Evolutionary conservation across 2,329 filamentous ascomycete species (phyloP), one percentile per base, ranked within the genome.

Genomic region (Reticulascus tulasneorum): DNA sequence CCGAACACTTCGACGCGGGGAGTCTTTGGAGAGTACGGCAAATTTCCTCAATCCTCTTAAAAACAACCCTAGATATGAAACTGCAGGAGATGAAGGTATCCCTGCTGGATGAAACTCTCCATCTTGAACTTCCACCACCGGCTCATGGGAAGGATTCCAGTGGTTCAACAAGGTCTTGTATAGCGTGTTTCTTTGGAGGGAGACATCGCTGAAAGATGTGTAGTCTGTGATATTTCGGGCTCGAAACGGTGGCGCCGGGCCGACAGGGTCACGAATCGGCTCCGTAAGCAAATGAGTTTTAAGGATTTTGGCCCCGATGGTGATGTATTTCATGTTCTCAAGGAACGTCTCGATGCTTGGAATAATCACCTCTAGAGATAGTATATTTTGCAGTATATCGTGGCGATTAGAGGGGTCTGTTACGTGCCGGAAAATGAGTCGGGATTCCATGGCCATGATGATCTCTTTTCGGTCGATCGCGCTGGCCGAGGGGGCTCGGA

Each of bases 281-380:
- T 18, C 27, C 9, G 20, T 11, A 12, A 12, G n/a, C 13, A 33
- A 18, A 18, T 33, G 15, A 9, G 30, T 22, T 18, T 33, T 33
- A 7, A 33, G 22, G 11, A 33, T 33, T 13, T 22, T 33, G 12
- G 30, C 30, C 11, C 30, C 20, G 20, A 33, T 21, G 10, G 21
- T n/a, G 24, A 33, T 33, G n/a, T 33, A 33, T 16, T 15, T n/a
- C 30, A 33, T 33, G 12, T 33, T 33, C 9, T 17, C 26, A 16
- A 24, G 22, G n/a, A 33, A 33, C n/a, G 30, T 7, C 22, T 33
- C 20, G 13, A 33, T 11, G 20, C 30, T 33, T 13, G 20, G 30
- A 11, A 33, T 33, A 9, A 33, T 18, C 6, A 12, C 17, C 11
- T 21, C 21, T 7, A 22, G 13, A 5, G 12, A 16, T 13, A 29